Base-by-base conservation (phyloP, 148 eudicot species). In the Nyssa sinensis region DNA sequence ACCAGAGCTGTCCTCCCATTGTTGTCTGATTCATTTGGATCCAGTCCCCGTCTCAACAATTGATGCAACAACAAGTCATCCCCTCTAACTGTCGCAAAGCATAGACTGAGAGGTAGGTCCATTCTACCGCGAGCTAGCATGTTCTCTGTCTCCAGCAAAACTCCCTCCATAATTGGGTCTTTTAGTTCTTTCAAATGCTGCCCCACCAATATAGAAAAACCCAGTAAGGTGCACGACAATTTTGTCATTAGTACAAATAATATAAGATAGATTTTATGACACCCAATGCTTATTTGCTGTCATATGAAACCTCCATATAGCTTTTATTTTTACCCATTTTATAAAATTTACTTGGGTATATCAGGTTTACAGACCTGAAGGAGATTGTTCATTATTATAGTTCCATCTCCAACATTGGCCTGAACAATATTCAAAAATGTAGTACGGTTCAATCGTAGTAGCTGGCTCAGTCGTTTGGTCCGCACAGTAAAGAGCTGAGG, bases 21-120 rank as follows among this genome's bases (percentile, higher is more conserved):
- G 41, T 88, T 86, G 72, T 95, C 99, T 7, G 93, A 84, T 74
- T 95, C 99, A 65, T 95, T 95, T 17, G 99, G 93, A 81, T 95
- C 98, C 3, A 91, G 84, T 70, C 97, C 99, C 13, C 85, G 86
- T 74, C 81, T 88, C 80, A 92, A 77, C 82, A 90, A 61, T 55
- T 88, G 86, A 61, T 80, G 86, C 81, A 95, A 81, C 75, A 95
- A 68, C 13, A 82, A 75, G 67, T 88, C 88, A 34, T 94, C 97
- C 35, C 84, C 90, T 77, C 95, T 75, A 8, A 75, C 70, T 19
- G 98, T 81, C 8, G 98, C 93, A 70, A 94, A 90, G 80, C 97
- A 90, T 64, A 94, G 76, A 67, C 89, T 91, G 44, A 94, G 82
- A 35, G 96, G 95, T 30, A 92, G 75, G 64, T 91, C 98, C 81